These are phyloP conservation scores for Fragaria iinumae DNA, from an alignment of 306 rosid genomes.

Conservation along the genomic window DNA sequence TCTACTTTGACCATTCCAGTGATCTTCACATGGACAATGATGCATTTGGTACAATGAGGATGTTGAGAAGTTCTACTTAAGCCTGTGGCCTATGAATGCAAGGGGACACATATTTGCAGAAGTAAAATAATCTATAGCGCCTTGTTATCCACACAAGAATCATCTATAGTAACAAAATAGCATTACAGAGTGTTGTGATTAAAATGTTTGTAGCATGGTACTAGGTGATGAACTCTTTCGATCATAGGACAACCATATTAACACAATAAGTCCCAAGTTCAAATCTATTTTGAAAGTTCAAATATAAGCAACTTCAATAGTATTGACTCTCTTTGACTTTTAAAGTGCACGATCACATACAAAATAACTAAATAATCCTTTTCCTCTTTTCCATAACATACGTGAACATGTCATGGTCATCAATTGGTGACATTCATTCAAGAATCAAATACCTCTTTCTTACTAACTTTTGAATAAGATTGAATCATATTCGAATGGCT, in stretches of 20 bases:
- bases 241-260: not conserved
- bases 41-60: not conserved
- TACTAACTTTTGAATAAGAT: not conserved
- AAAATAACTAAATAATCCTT: not conserved
- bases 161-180: not conserved
- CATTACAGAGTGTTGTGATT: not conserved
- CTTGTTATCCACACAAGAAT: not conserved
- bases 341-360: not conserved
- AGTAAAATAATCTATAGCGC: not conserved
- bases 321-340: not conserved
- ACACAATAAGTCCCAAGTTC: not conserved
- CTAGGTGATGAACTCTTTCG: not conserved
- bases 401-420: not conserved
- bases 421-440: not conserved
- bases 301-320: not conserved
- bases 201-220: not conserved
- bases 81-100: not conserved
- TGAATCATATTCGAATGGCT: not conserved
- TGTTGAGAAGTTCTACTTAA: not conserved
- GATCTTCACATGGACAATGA: not conserved
- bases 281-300: not conserved
- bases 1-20: not conserved
- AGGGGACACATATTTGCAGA: not conserved
- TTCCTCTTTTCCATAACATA: not conserved
- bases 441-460: not conserved